phyloP scores from a whole-genome alignment of 352 stramenopile genomes.

The Saprolegnia diclina region DNA sequence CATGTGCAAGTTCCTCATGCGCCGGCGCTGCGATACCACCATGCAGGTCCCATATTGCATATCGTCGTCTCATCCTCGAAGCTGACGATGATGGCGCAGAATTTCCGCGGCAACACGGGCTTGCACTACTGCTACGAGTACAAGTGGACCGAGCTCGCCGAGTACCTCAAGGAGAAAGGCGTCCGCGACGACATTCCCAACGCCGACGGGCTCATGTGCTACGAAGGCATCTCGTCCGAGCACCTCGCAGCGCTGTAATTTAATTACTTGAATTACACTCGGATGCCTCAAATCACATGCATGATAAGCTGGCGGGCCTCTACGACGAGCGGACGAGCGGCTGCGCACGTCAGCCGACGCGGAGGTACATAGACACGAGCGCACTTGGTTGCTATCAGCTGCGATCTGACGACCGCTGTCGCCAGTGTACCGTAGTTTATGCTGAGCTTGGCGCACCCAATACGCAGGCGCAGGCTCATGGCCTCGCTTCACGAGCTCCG shows the following conservation, averaged over 20 bases:
- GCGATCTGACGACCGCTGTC: too few species aligned
- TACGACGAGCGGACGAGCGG: too few species aligned
- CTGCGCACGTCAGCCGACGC: too few species aligned
- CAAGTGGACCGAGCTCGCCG: slow-evolving; percentile 83
- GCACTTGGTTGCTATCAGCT: too few species aligned
- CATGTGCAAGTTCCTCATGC: slow-evolving; percentile 92
- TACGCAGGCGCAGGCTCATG: too few species aligned
- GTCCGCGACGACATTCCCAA: slow-evolving; percentile 91
- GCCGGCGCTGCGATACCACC: slow-evolving; percentile 91
- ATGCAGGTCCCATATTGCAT: slow-evolving; percentile 49
- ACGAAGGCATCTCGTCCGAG: slow-evolving; percentile 84
- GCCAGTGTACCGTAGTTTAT: too few species aligned
- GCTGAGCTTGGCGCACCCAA: too few species aligned
- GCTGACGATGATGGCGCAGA: slow-evolving; percentile 45
- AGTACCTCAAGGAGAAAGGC: slow-evolving; percentile 93
- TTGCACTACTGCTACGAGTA: slow-evolving; percentile 95
- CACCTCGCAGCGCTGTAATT: slow-evolving; percentile 42
- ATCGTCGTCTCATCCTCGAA: not conserved
- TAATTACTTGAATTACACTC: not conserved
- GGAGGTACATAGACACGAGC: too few species aligned
- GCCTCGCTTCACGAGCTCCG: too few species aligned
- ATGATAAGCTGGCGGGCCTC: too few species aligned
- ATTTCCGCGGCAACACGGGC: slow-evolving; percentile 92
- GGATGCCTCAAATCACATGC: not conserved
- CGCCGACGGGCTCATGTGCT: slow-evolving; percentile 87